These are phyloP conservation scores for Colletotrichum sp. DNA, from an alignment of 2,329 filamentous ascomycete species.

Conservation along the genomic window DNA sequence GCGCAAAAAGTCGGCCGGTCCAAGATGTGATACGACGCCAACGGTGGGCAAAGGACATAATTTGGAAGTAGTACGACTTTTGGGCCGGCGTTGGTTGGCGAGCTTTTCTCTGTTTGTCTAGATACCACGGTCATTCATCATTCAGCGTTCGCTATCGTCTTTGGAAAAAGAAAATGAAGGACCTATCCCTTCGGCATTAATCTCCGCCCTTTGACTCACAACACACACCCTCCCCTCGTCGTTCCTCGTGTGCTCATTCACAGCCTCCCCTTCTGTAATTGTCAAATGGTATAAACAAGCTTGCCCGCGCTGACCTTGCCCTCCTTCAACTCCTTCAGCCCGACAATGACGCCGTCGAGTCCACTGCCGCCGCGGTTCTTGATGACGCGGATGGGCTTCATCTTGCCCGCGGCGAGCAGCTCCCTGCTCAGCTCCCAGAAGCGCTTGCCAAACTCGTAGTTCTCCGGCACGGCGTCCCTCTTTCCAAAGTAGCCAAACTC, in stretches of 20 bases:
- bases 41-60: background rate
- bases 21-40: background rate
- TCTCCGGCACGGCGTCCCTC: constrained; percentile 20
- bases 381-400: constrained; percentile 35
- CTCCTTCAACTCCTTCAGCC: constrained; percentile 35
- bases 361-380: constrained; percentile 33
- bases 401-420: constrained; percentile 37
- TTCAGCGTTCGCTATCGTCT: background rate
- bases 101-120: background rate
- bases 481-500: constrained; percentile 26
- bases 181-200: background rate
- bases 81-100: background rate
- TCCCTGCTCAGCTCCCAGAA: constrained; percentile 37
- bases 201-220: background rate
- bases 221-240: background rate
- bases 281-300: constrained; percentile 41
- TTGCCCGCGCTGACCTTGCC: constrained; percentile 43
- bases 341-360: constrained; percentile 36
- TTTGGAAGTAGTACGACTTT: background rate
- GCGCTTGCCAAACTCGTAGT: constrained; percentile 35
- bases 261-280: background rate
- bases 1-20: constrained; percentile 23
- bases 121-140: constrained; percentile 5
- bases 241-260: background rate
- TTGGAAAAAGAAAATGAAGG: background rate